These are phyloP conservation scores for Protomyces lactucae-debilis DNA, from an alignment of 1,139 yeast species.

Conservation along the genomic window DNA sequence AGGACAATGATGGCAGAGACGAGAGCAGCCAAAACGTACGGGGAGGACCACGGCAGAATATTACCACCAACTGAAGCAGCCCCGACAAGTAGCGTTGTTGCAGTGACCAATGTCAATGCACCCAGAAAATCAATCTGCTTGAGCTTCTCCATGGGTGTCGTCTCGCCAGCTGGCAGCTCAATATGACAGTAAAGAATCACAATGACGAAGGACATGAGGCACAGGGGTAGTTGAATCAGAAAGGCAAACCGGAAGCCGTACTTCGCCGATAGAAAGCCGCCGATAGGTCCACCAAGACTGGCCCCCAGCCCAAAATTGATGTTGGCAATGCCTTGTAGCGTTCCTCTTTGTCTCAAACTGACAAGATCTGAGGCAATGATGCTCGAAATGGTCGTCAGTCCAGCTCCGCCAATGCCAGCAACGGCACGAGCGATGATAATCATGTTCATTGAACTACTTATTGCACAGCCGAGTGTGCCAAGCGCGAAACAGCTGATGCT, in stretches of 20 bases:
- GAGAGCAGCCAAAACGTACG: slow-evolving; percentile 40
- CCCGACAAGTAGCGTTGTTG: slow-evolving; percentile 52
- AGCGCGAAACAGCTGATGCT: slow-evolving; percentile 48
- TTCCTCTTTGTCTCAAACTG: slow-evolving; percentile 48
- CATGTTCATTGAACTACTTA: slow-evolving; percentile 44
- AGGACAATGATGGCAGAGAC: slow-evolving; percentile 37
- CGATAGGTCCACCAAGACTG: slow-evolving; percentile 51
- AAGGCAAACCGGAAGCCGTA: slow-evolving; percentile 78
- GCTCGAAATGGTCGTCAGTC: slow-evolving; percentile 47
- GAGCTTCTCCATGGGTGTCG: slow-evolving; percentile 27
- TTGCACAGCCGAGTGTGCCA: slow-evolving; percentile 45
- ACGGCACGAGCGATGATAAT: slow-evolving; percentile 49
- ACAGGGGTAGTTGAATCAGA: slow-evolving; percentile 59
- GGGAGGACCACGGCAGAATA: slow-evolving; percentile 44
- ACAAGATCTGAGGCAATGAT: slow-evolving; percentile 50
- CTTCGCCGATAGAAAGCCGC: slow-evolving; percentile 65
- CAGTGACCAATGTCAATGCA: slow-evolving; percentile 53
- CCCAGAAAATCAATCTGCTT: slow-evolving; percentile 68
- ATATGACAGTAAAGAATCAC: slow-evolving; percentile 30
- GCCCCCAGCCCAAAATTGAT: slow-evolving; percentile 46
- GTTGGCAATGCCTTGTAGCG: slow-evolving; percentile 44
- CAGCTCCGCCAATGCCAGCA: slow-evolving; percentile 53
- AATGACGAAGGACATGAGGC: slow-evolving; percentile 45
- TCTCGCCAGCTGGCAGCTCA: slow-evolving; percentile 22
- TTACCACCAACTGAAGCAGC: slow-evolving; percentile 68